Base-by-base conservation (phyloP, 805 yeast genomes). In the Barnettozyma siamensis region DNA sequence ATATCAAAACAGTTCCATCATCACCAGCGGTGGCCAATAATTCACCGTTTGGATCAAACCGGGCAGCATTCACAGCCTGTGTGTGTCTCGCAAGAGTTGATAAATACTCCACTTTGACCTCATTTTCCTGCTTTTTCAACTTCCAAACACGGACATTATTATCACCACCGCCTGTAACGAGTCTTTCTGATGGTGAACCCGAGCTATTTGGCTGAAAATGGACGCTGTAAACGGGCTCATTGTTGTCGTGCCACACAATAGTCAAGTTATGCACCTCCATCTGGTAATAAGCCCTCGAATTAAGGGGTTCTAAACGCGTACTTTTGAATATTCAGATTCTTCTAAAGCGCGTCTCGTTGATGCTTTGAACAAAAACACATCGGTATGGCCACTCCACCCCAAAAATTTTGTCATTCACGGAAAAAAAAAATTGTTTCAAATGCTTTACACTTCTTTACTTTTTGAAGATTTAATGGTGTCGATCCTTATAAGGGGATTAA, bases 81-180 rank as follows among this genome's bases (percentile, higher is more conserved):
- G 93, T 85, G 58, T 93, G 99, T 52, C 88, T 88, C 3, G 83
- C 62, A 38, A 93, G 69, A 0, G 96, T 87, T 15, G 93, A 76
- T 23, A 88, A 65, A 59, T 88, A 91, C 45, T 80, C 83, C 15
- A 88, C 83, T 0, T 65, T 66, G 15, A 60, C 38, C 19, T 58
- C 53, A 27, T 54, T 54, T 3, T 54, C 48, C 7, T 45, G 42
- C 11, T 40, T 34, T 20, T 13, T 48, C 26, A 68, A 47, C 33
- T 57, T 45, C 70, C 73, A 64, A 23, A 77, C 63, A 38, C 97
- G 70, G n/a, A 88, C 83, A 51, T 86, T 85, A 58, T 83, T 85
- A 61, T 93, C 99, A 32, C 97, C 97, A 19, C 98, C 98, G 0
- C 88, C 95, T 0, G 98, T 91, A 4, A 82, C 91, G 28, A 91